These are phyloP conservation scores for Paxillus ammoniavirescens DNA, from an alignment of 768 basidiomycete species.

Conservation along the genomic window DNA sequence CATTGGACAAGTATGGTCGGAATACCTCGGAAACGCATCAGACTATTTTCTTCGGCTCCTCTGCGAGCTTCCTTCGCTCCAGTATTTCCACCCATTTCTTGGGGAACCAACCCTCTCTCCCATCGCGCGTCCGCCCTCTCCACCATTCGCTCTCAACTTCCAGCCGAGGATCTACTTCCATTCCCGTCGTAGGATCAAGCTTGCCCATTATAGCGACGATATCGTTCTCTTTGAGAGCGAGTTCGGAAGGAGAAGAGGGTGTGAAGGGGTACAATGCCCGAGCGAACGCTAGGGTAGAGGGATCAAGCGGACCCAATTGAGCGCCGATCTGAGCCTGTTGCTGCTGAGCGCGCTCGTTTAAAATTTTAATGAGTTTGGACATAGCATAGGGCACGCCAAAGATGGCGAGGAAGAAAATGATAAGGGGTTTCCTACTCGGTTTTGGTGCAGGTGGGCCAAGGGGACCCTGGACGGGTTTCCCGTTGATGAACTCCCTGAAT, in stretches of 20 bases:
- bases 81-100: constrained; percentile 81
- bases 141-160: constrained; percentile 81
- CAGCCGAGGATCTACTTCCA: constrained; percentile 64
- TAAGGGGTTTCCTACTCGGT: constrained; percentile 83
- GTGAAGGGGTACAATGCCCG: constrained; percentile 79
- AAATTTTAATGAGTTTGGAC: constrained; percentile 80
- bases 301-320: constrained; percentile 62
- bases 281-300: constrained; percentile 78
- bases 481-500: constrained; percentile 75
- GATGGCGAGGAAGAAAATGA: constrained; percentile 91
- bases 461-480: constrained; percentile 55
- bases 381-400: constrained; percentile 93
- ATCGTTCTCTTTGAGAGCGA: constrained; percentile 82
- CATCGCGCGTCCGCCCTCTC: constrained; percentile 90
- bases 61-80: constrained; percentile 40
- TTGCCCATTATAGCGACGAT: constrained; percentile 91
- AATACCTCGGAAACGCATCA: constrained; percentile 13
- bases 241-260: constrained; percentile 72
- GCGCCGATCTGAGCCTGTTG: constrained; percentile 38
- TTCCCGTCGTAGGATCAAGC: constrained; percentile 65
- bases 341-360: constrained; percentile 60
- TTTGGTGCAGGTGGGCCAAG: constrained; percentile 43
- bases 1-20: background rate
- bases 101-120: constrained; percentile 94
- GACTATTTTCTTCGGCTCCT: constrained; percentile 41